phyloP scores from a whole-genome alignment of 495 filamentous ascomycete species.

The Endocarpon pusillum region DNA sequence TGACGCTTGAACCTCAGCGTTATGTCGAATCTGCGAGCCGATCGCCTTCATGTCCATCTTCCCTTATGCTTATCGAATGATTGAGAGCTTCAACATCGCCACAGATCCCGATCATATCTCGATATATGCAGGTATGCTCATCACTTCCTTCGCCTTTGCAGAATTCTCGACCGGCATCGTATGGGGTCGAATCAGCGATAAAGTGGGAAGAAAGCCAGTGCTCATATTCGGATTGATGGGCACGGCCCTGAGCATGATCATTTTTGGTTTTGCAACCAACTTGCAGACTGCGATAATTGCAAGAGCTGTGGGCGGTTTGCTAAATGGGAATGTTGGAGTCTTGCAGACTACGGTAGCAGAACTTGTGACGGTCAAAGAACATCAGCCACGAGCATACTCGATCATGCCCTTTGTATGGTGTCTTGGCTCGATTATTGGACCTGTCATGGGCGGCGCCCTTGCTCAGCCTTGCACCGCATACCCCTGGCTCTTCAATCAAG shows the following conservation, averaged over 20 bases:
- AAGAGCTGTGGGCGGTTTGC: conserved; percentile 70
- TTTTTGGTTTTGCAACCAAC: conserved; percentile 82
- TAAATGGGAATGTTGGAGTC: conserved; percentile 95
- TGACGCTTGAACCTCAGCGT: conserved; percentile 38
- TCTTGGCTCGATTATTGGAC: conserved; percentile 78
- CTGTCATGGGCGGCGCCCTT: conserved; percentile 74
- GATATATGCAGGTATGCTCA: conserved; percentile 90
- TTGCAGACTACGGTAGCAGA: conserved; percentile 90
- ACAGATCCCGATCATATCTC: conserved; percentile 64
- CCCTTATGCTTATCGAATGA: conserved; percentile 97
- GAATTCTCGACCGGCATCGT: conserved; percentile 80
- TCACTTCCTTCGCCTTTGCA: conserved; percentile 87
- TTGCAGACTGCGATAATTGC: conserved; percentile 73
- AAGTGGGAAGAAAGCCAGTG: conserved; percentile 82
- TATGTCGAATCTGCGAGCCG: conserved; percentile 92
- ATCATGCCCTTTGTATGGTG: conserved; percentile 99
- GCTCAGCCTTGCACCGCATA: conserved; percentile 73
- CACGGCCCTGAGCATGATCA: conserved; percentile 81
- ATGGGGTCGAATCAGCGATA: conserved; percentile 88
- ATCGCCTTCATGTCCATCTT: conserved; percentile 99
- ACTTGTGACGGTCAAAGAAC: conserved; percentile 75
- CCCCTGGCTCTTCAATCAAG: conserved; percentile 54
- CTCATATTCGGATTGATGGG: conserved; percentile 74
- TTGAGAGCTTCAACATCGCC: conserved; percentile 75
- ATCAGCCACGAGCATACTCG: conserved; percentile 82